phyloP scores from a whole-genome alignment of 2,329 filamentous ascomycete species.

The Didymella segeticola region DNA sequence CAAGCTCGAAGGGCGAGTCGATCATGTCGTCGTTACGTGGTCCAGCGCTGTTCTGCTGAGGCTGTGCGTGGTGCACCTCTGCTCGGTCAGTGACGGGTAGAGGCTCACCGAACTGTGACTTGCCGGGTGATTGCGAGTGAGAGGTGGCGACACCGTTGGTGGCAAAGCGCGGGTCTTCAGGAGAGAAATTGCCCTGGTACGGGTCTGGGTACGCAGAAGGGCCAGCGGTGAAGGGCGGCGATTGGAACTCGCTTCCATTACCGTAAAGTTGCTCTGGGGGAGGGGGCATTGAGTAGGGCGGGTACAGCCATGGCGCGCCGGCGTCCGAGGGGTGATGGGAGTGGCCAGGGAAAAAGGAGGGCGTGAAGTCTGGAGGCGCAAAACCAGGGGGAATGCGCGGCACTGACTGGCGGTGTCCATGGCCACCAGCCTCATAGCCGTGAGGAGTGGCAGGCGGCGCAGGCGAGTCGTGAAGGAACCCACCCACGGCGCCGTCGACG shows the following conservation, averaged over 20 bases:
- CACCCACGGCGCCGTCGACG: slow-evolving; percentile 49
- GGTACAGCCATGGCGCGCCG: slow-evolving; percentile 39
- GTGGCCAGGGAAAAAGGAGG: slow-evolving; percentile 43
- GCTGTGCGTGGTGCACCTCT: slow-evolving; percentile 26
- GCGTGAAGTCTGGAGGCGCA: slow-evolving; percentile 36
- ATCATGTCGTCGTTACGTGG: slow-evolving; percentile 27
- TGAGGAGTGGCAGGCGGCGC: slow-evolving; percentile 39
- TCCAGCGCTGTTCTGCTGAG: slow-evolving; percentile 28
- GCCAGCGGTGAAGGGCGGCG: slow-evolving; percentile 24
- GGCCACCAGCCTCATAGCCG: slow-evolving; percentile 22
- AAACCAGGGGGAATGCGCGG: slow-evolving; percentile 44
- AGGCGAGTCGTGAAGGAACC: slow-evolving; percentile 48
- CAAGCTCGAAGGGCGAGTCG: slow-evolving; percentile 40
- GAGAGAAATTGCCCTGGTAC: slow-evolving; percentile 29
- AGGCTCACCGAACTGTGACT: slow-evolving; percentile 35
- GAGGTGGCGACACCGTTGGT: slow-evolving; percentile 39
- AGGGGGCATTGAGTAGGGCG: slow-evolving; percentile 38
- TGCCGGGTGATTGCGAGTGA: slow-evolving; percentile 44
- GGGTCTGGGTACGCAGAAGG: slow-evolving; percentile 28
- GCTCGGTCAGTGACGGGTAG: slow-evolving; percentile 28
- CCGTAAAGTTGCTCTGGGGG: slow-evolving; percentile 32
- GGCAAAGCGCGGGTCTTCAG: slow-evolving; percentile 21
- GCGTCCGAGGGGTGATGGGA: slow-evolving; percentile 45
- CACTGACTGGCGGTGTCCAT: slow-evolving; percentile 27
- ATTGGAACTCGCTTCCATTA: slow-evolving; percentile 34